Conservation (phyloP, 78 protist genomes). For the Dictyostelium citrinum region DNA sequence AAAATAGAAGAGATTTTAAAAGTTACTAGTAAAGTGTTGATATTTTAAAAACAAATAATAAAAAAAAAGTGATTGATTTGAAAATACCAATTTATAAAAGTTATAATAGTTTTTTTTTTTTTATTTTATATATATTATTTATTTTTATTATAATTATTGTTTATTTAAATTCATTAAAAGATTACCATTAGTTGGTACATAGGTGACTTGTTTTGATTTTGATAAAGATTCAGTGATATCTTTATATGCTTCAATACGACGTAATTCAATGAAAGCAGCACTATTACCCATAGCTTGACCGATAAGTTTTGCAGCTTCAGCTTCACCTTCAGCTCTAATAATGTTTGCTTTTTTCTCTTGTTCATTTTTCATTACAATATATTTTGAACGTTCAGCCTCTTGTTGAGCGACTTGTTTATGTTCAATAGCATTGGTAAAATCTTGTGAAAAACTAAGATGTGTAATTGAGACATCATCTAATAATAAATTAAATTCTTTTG, state of each 20-base stretch:
- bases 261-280: conserved; percentile 77
- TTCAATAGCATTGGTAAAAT: conserved; percentile 83
- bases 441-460: conserved; percentile 73
- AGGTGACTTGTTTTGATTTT: conserved; percentile 47
- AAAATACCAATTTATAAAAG: too few relatives aligned
- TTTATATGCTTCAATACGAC: conserved; percentile 78
- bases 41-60: too few relatives aligned
- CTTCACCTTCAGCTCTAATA: conserved; percentile 86
- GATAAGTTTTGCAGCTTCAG: conserved; percentile 83
- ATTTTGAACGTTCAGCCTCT: conserved; percentile 83
- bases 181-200: conserved; percentile 53
- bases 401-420: conserved; percentile 86
- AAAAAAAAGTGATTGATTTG: too few relatives aligned
- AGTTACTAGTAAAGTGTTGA: too few relatives aligned
- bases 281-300: conserved; percentile 38
- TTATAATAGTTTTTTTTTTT: too few relatives aligned
- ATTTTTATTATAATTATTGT: neutral
- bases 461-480: conserved; percentile 86
- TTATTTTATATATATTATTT: too few relatives aligned
- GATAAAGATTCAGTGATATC: conserved; percentile 77
- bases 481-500: conserved; percentile 73
- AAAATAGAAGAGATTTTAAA: too few relatives aligned
- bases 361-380: conserved; percentile 78
- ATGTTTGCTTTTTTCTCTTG: conserved; percentile 83
- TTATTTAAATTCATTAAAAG: conserved; percentile 49